Evolutionary conservation across 2,329 filamentous ascomycete species (phyloP), one percentile per base, ranked within the genome.

Genomic region (Colletotrichum simmondsii): DNA sequence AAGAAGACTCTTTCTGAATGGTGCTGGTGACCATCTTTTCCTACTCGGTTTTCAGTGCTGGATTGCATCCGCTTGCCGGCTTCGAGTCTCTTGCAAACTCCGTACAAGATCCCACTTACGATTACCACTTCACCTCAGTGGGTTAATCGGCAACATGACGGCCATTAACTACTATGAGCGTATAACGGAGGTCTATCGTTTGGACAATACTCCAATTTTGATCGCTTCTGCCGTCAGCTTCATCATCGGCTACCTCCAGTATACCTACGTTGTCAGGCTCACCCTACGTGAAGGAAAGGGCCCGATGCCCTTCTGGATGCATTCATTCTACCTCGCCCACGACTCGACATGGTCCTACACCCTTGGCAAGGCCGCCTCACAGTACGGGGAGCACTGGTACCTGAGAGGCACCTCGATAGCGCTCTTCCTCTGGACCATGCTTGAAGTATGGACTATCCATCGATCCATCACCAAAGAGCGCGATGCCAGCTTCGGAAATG

Each of bases 291-390:
- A 75, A 46, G 74, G 61, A 4, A 65, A 63, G 28, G 71, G 68
- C 12, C 74, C 74, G 14, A 71, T 75, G 60, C 74, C 74, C 2
- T 73, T 71, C 49, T 75, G 74, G 74, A 75, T 75, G 63, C 74
- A 75, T 35, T 74, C 72, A 0, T 75, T 74, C 52, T 71, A 74
- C 62, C 68, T 75, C 11, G 74, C 74, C 19, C 74, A 75, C 74
- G 74, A 75, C 72, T 72, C 65, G 12, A 69, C 67, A 0, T 75
- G 65, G 60, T 59, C 68, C 22, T 74, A 68, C 30, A 46, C 74
- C 4, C 58, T 72, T 14, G 68, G 54, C 6, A 58, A 59, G n/a
- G 72, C 67, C 0, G 74, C 72, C 1, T 5, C 63, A 0, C 37
- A 71, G 37, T 16, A 71, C 58, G 68, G 52, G 22, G 58, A 71